These are phyloP conservation scores for Phylloporus arenicola DNA, from an alignment of 768 basidiomycete genomes.

Conservation along the genomic window DNA sequence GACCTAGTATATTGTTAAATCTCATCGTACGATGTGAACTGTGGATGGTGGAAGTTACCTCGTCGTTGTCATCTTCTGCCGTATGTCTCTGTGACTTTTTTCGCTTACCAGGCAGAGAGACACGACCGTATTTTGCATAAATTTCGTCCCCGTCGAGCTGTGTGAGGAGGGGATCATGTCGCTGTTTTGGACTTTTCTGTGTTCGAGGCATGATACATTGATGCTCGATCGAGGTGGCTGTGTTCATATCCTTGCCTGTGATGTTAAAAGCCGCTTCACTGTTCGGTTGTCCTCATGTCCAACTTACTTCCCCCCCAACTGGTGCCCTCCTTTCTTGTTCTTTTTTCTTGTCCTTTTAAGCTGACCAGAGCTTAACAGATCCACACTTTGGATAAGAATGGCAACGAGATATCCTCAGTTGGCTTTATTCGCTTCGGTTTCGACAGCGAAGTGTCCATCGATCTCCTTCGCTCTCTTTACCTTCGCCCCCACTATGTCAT, in stretches of 20 bases:
- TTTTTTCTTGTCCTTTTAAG: not conserved
- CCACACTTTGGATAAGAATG: slow-evolving; percentile 66
- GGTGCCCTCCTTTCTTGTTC: slow-evolving; percentile 6
- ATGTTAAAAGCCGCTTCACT: not conserved
- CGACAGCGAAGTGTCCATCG: slow-evolving; percentile 76
- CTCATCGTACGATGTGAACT: not conserved
- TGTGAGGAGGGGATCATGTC: slow-evolving; percentile 84
- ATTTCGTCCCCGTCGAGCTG: slow-evolving; percentile 79
- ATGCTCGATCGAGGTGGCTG: not conserved
- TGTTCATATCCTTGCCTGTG: not conserved
- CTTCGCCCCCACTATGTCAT: slow-evolving; percentile 74
- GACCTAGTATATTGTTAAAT: slow-evolving; percentile 37
- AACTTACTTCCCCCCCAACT: slow-evolving; percentile 15
- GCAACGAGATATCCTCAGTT: slow-evolving; percentile 69
- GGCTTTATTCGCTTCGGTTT: slow-evolving; percentile 87
- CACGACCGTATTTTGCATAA: slow-evolving; percentile 70
- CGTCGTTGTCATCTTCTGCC: slow-evolving; percentile 51
- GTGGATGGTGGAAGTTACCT: slow-evolving; percentile 38
- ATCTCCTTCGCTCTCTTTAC: slow-evolving; percentile 82
- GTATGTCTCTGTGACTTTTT: slow-evolving; percentile 49
- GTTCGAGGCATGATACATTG: slow-evolving; percentile 56
- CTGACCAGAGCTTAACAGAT: slow-evolving; percentile 37
- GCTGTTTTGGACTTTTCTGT: slow-evolving; percentile 48
- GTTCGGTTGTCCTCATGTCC: slow-evolving; percentile 15
- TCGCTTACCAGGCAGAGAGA: slow-evolving; percentile 72